These are phyloP conservation scores for Hansenula sp. DNA, from an alignment of 1,139 yeast genomes.

Conservation along the genomic window DNA sequence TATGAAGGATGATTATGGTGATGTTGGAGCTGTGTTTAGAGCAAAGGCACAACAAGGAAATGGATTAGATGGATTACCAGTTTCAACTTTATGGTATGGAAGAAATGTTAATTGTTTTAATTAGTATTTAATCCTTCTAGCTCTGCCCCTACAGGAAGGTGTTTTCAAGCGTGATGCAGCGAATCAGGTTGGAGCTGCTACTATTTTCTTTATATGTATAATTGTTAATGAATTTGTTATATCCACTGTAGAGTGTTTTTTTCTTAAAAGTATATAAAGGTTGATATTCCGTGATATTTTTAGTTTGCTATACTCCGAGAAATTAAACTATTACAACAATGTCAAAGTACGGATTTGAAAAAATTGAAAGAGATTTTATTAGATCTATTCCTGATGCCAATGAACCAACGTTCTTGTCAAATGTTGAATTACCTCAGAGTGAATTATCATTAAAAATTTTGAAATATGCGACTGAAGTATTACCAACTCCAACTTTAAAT, in stretches of 20 bases:
- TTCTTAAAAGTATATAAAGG: no score
- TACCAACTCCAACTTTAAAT: neutral
- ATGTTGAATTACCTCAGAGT: neutral
- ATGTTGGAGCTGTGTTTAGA: conserved; percentile 28
- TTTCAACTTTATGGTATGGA: conserved; percentile 26
- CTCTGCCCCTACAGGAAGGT: neutral
- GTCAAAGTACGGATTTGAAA: conserved; percentile 5
- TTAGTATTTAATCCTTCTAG: neutral
- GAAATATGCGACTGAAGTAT: neutral
- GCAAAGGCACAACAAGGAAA: conserved; percentile 6
- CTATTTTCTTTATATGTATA: no score
- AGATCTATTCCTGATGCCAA: conserved; percentile 3
- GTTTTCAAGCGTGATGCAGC: no score
- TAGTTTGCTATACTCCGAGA: no score
- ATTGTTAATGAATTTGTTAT: no score
- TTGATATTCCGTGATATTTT: no score
- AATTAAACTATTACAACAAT: no score
- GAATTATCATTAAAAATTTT: neutral
- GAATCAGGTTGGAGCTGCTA: no score
- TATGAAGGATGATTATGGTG: conserved; percentile 22
- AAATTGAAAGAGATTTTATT: conserved; percentile 4
- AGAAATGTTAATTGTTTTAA: conserved; percentile 11
- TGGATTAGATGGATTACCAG: conserved; percentile 14
- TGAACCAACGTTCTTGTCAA: neutral
- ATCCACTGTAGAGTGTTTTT: no score